Conservation (phyloP, 805 yeast species). For the Yamadazyma endophytica region DNA sequence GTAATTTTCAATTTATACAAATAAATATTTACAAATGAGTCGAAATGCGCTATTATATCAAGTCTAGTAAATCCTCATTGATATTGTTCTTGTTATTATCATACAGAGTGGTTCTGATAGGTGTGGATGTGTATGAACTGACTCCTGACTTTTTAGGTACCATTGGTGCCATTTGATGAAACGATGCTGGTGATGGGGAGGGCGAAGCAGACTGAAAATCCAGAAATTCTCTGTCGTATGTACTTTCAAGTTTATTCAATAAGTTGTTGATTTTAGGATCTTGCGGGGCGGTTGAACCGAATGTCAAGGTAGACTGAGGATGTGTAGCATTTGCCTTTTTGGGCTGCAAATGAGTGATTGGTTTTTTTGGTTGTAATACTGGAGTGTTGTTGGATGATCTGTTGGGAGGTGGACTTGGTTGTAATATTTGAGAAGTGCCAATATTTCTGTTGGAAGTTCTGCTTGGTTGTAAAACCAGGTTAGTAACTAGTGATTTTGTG, state of each 20-base stretch:
- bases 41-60: too few relatives aligned
- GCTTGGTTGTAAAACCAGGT: too few relatives aligned
- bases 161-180: not conserved
- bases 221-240: constrained; percentile 16
- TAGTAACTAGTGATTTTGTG: constrained; percentile 1
- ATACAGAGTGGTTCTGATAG: not conserved
- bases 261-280: constrained; percentile 16
- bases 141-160: not conserved
- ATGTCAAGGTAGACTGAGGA: constrained; percentile 5
- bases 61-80: too few relatives aligned
- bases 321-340: constrained; percentile 3
- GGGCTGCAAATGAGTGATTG: not conserved
- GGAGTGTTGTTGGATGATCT: too few relatives aligned
- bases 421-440: too few relatives aligned
- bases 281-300: constrained; percentile 4
- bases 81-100: constrained; percentile 1
- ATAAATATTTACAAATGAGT: constrained; percentile 1
- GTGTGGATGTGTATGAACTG: not conserved
- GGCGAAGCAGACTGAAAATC: constrained; percentile 13
- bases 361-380: constrained; percentile 2
- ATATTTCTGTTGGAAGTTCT: too few relatives aligned
- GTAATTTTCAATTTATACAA: not conserved
- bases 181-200: constrained; percentile 1
- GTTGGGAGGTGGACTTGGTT: too few relatives aligned
- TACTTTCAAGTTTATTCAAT: constrained; percentile 21